Evolutionary conservation across 192 early-diverging fungal species (phyloP).

Genomic region (Dissophora globulifera): DNA sequence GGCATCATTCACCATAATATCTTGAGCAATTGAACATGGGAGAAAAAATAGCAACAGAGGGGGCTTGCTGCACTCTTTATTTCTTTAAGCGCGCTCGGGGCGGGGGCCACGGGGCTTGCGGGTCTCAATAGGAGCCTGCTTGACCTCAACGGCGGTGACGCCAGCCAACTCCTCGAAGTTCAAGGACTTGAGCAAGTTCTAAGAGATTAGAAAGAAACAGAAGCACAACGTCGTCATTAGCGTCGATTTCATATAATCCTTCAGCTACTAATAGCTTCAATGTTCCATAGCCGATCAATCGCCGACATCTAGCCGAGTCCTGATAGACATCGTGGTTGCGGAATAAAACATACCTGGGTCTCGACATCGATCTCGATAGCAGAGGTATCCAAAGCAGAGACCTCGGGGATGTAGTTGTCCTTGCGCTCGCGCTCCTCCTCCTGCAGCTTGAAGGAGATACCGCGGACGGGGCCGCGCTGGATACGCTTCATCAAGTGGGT

Average conservation of each 20-base stretch:
- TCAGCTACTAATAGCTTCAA: too few relatives aligned
- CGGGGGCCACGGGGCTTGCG: constrained; percentile 52
- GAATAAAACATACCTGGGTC: constrained; percentile 83
- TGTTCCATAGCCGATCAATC: too few relatives aligned
- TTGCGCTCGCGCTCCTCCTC: constrained; percentile 99
- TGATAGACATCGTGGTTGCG: too few relatives aligned
- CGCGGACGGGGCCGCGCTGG: constrained; percentile 97
- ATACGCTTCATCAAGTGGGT: constrained; percentile 99
- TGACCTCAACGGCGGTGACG: constrained; percentile 73
- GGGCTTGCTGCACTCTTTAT: constrained; percentile 16
- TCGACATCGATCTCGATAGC: constrained; percentile 95
- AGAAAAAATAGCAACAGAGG: constrained; percentile 18
- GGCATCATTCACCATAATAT: too few relatives aligned
- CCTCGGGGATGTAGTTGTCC: constrained; percentile 99
- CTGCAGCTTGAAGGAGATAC: constrained; percentile 99
- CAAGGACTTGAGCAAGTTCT: constrained; percentile 94
- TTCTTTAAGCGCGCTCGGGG: constrained; percentile 50
- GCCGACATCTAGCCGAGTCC: neutral
- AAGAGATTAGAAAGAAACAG: constrained; percentile 28
- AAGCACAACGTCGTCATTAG: too few relatives aligned
- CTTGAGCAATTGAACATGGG: neutral
- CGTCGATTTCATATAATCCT: too few relatives aligned
- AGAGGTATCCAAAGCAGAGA: constrained; percentile 94
- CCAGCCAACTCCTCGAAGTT: constrained; percentile 95
- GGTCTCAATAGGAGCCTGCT: constrained; percentile 52